Base-by-base conservation (phyloP, 2,329 filamentous ascomycete species). In the Colletotrichum limetticola region DNA sequence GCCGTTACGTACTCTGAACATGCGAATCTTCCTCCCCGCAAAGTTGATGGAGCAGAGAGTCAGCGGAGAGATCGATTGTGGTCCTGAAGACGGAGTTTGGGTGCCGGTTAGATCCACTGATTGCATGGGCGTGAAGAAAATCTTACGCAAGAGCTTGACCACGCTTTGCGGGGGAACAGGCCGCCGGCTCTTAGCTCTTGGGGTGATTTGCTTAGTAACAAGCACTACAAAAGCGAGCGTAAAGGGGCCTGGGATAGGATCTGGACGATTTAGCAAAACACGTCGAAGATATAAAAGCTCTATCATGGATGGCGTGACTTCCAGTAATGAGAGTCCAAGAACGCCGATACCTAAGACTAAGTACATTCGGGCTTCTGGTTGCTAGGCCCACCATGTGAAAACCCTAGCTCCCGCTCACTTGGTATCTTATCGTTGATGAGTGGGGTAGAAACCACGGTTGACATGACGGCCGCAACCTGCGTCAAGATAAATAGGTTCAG, bases 111-210 rank as follows among this genome's bases (percentile, higher is more conserved):
- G 52, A 28, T 22, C 69, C 52, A 68, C 69, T 63, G 58, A 68
- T 72, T 68, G 42, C 65, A 58, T 42, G 65, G 52, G 46, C 59
- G 5, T n/a, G 12, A 28, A 22, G 69, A 68, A 72, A 58, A 72
- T 72, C 69, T 72, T 72, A 72, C 69, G 69, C 28, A 19, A 68
- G 49, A 72, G 30, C 16, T 68, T 72, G 52, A 57, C 37, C 22
- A 46, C 42, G 58, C 9, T 58, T 53, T 72, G 65, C 69, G 65
- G 69, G 69, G 65, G 37, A 53, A 42, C 14, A 49, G 26, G n/a
- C 28, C 37, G 28, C 35, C 16, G 16, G 42, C 28, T 53, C 28
- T 57, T 19, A 32, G 30, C 62, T 32, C 19, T 28, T 28, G 26
- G 24, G 30, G 28, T 8, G 22, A 16, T 35, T 6, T 32, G n/a